Evolutionary conservation across 805 yeast genomes (phyloP), one percentile per base, ranked within the genome.

Genomic region (Ogataea pignaliae): DNA sequence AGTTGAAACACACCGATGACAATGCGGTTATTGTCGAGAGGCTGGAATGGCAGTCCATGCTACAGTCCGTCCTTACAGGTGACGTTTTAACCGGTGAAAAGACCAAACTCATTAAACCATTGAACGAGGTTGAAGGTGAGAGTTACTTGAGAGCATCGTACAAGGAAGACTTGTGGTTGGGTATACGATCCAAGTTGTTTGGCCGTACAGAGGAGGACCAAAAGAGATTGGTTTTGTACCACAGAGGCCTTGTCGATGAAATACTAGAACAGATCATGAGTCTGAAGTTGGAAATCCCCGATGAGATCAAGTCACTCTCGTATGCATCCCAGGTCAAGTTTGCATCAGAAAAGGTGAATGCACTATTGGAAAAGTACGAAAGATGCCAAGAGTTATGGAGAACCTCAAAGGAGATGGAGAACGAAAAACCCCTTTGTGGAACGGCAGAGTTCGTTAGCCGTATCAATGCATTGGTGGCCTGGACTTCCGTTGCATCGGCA

Each of bases 1-100:
- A 63, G 36, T 41, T 64, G 14, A 55, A 59, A 29, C 47, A 57
- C 36, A 45, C 60, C 1, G 53, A 51, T 12, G 63, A 59, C 17
- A 62, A 60, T 37, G 55, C 52, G 2, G 50, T 42, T 12, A 80
- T 83, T 8, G 56, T 81, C 10, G 97, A 89, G 59, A 73, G 98
- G 39, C 69, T 90, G 11, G 96, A 89, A 65, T 93, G 99, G 99
- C 98, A 93, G 64, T 78, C 91, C 0, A 88, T 93, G 96, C 72
- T 93, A 39, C 76, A 86, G 10, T 76, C 89, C 3, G 98, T 93
- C 3, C 75, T 93, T 31, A 91, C 95, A 3, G 98, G 99, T 53
- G 98, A 93, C 63, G 96, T 93, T 42, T 89, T 93, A 16, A 78
- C 84, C 31, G 83, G 91, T 11, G 99, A 93, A 58, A 93, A 91